Conservation (phyloP, 148 eudicot genomes). For the Cornus florida region DNA sequence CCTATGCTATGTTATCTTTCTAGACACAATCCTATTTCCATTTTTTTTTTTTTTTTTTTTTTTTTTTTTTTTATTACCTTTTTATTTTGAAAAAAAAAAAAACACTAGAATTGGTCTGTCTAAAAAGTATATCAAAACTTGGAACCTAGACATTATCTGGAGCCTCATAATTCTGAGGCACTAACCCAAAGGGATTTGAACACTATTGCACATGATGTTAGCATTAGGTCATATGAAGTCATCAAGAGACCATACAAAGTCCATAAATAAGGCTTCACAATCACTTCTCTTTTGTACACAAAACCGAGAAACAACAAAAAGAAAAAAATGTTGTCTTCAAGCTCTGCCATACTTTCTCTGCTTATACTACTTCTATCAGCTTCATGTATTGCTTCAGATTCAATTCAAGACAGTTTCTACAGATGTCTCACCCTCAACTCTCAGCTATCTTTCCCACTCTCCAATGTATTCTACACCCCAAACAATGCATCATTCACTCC, state of each 20-base stretch:
- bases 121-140: too few species aligned
- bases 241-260: not conserved
- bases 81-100: too few species aligned
- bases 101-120: too few species aligned
- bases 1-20: too few species aligned
- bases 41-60: too few species aligned
- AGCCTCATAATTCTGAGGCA: not conserved
- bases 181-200: not conserved
- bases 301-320: not conserved
- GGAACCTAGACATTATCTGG: too few species aligned
- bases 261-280: not conserved
- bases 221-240: not conserved
- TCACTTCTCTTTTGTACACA: not conserved
- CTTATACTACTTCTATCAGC: not conserved
- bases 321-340: not conserved
- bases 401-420: constrained; percentile 29
- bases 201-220: not conserved
- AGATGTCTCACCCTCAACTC: constrained; percentile 24
- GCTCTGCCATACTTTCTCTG: not conserved
- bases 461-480: constrained; percentile 27
- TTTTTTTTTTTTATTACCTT: too few species aligned
- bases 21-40: too few species aligned
- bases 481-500: constrained; percentile 23
- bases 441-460: constrained; percentile 21
- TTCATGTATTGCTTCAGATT: constrained; percentile 12